These are phyloP conservation scores for Copromyces sp. DNA, from an alignment of 495 filamentous ascomycete genomes.

Conservation along the genomic window DNA sequence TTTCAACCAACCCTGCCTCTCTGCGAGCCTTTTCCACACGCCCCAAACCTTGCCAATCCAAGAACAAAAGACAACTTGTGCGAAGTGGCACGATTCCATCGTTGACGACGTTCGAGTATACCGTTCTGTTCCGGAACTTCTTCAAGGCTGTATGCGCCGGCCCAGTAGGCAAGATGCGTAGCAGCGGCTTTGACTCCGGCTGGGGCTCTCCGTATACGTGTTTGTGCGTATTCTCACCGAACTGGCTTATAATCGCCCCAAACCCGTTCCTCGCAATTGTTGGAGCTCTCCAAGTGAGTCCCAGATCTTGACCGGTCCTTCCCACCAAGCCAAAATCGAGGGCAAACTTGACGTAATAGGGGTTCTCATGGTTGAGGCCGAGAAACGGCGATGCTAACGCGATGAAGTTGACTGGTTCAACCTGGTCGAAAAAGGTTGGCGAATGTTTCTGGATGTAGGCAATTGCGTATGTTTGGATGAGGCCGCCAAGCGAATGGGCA, in stretches of 20 bases:
- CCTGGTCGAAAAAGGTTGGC: conserved; percentile 78
- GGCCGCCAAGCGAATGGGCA: conserved; percentile 82
- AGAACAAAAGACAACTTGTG: conserved; percentile 90
- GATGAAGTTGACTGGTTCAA: conserved; percentile 88
- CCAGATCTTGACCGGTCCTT: conserved; percentile 87
- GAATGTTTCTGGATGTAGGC: conserved; percentile 97
- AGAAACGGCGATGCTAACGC: conserved; percentile 83
- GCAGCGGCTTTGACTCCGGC: conserved; percentile 74
- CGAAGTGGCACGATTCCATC: conserved; percentile 93
- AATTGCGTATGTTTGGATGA: conserved; percentile 90
- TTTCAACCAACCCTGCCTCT: conserved; percentile 84
- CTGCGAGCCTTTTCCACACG: conserved; percentile 89
- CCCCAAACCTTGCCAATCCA: conserved; percentile 91
- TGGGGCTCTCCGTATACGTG: conserved; percentile 56
- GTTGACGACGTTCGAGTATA: conserved; percentile 97
- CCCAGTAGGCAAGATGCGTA: conserved; percentile 85
- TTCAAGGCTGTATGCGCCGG: conserved; percentile 80
- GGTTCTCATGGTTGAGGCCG: conserved; percentile 94
- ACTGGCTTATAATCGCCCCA: conserved; percentile 73
- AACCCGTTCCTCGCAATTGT: conserved; percentile 75
- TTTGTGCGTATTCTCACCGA: conserved; percentile 53
- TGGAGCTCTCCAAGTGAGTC: conserved; percentile 86
- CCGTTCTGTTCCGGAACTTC: conserved; percentile 81
- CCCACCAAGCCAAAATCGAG: conserved; percentile 93
- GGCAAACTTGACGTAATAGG: conserved; percentile 92